phyloP scores from a whole-genome alignment of 2,329 filamentous ascomycete genomes.

The Apiospora hydei region DNA sequence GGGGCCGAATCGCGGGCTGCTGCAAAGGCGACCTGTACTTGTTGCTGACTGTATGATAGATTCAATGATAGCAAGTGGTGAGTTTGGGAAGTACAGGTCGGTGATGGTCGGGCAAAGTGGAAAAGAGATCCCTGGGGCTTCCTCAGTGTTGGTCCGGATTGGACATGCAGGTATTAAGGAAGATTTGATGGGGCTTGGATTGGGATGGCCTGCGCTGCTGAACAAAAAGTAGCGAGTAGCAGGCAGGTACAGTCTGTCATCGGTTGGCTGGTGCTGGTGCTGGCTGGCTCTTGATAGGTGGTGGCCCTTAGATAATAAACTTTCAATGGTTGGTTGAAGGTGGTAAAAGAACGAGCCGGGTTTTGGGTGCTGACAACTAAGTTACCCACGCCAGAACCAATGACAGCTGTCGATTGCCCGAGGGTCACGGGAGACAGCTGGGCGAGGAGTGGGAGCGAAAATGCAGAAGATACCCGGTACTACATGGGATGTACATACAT shows the following conservation, averaged over 20 bases:
- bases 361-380: conserved; percentile 19
- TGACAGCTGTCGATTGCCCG: conserved; percentile 14
- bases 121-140: conserved; percentile 17
- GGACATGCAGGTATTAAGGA: conserved; percentile 6
- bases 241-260: too few relatives aligned
- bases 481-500: background rate
- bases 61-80: background rate
- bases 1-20: conserved; percentile 3
- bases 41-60: conserved; percentile 14
- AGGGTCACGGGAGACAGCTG: conserved; percentile 1
- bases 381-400: conserved; percentile 1
- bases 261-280: background rate
- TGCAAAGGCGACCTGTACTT: conserved; percentile 9
- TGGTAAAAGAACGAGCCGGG: conserved; percentile 17
- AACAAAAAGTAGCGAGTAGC: background rate
- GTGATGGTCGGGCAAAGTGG: conserved; percentile 10
- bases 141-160: conserved; percentile 9
- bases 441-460: background rate
- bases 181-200: conserved; percentile 16
- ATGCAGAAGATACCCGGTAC: background rate
- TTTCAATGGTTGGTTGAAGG: conserved; percentile 15
- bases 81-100: conserved; percentile 12
- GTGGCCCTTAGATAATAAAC: conserved; percentile 17
- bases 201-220: background rate
- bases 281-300: conserved; percentile 3